phyloP scores from a whole-genome alignment of 257 asterid genomes.

The Nicotiana otophora region DNA sequence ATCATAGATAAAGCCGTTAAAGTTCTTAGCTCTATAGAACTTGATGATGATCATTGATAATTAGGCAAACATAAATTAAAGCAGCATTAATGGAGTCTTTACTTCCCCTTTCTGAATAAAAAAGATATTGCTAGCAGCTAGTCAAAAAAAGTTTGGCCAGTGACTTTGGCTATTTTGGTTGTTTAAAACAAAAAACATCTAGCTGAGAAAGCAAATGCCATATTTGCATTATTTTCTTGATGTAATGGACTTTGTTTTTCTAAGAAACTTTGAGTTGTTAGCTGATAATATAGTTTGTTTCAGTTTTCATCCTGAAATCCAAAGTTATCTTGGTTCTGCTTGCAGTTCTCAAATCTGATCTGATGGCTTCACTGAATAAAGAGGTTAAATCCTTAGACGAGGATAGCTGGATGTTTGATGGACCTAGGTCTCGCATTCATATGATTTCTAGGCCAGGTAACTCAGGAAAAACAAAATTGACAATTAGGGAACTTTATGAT shows the following conservation, averaged over 20 bases:
- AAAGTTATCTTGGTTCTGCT: neutral
- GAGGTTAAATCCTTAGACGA: conserved; percentile 88
- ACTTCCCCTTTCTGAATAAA: neutral
- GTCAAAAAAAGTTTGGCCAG: neutral
- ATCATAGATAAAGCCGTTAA: neutral
- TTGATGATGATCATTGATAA: neutral
- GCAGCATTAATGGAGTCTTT: neutral
- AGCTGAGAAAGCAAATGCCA: neutral
- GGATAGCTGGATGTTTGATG: conserved; percentile 98
- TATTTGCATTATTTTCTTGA: neutral
- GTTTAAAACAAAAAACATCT: neutral
- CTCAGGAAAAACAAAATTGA: neutral
- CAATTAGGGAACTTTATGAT: neutral
- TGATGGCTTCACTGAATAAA: conserved; percentile 62
- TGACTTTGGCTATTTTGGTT: neutral
- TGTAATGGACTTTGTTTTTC: neutral
- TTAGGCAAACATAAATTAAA: neutral
- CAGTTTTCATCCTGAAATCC: neutral
- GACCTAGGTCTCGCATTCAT: conserved; percentile 86
- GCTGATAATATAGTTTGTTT: neutral
- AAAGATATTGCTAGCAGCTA: neutral
- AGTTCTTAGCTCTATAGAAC: conserved; percentile 1
- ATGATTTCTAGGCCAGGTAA: conserved; percentile 65
- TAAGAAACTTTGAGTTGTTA: neutral
- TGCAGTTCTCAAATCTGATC: conserved; percentile 74